A percentile compares a stretch with the other conserved stretches of the same genome.
These are phyloP conservation scores for Solanum chmielewskii DNA, from an alignment of 257 asterid genomes.

Conservation along the genomic window DNA sequence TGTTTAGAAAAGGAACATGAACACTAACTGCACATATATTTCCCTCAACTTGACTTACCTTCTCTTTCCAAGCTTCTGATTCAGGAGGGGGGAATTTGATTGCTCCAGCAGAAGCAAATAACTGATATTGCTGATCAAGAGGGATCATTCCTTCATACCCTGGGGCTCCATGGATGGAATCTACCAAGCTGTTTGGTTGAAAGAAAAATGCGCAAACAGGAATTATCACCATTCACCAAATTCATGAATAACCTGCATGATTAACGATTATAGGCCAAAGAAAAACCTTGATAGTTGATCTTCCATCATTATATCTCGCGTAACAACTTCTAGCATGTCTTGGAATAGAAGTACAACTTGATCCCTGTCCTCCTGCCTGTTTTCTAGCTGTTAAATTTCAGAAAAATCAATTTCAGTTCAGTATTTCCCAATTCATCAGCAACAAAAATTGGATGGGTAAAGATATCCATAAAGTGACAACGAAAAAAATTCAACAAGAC, in stretches of 20 bases:
- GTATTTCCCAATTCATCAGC: not conserved
- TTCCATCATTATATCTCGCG: conserved; percentile 93
- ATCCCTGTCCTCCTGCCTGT: conserved; percentile 90
- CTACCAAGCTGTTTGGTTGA: conserved; percentile 53
- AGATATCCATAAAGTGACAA: not conserved
- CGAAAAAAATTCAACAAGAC: not conserved
- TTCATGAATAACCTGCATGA: not conserved
- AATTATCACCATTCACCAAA: not conserved
- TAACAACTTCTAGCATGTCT: conserved; percentile 97
- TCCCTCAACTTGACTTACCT: conserved; percentile 26
- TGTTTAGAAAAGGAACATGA: not conserved
- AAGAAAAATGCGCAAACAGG: conserved; percentile 1
- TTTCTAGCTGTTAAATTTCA: conserved; percentile 54
- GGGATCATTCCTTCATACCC: conserved; percentile 85
- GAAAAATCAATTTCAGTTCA: conserved; percentile 7
- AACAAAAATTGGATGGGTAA: not conserved
- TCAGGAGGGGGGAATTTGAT: conserved; percentile 81
- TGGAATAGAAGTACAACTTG: conserved; percentile 97
- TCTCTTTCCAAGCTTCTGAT: conserved; percentile 99
- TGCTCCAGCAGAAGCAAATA: conserved; percentile 98
- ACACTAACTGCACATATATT: not conserved
- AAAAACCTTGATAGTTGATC: conserved; percentile 74
- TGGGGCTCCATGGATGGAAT: conserved; percentile 71
- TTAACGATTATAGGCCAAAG: not conserved
- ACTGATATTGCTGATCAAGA: conserved; percentile 86